phyloP scores from a whole-genome alignment of 768 basidiomycete species.

The Xerocomellus intermedius region DNA sequence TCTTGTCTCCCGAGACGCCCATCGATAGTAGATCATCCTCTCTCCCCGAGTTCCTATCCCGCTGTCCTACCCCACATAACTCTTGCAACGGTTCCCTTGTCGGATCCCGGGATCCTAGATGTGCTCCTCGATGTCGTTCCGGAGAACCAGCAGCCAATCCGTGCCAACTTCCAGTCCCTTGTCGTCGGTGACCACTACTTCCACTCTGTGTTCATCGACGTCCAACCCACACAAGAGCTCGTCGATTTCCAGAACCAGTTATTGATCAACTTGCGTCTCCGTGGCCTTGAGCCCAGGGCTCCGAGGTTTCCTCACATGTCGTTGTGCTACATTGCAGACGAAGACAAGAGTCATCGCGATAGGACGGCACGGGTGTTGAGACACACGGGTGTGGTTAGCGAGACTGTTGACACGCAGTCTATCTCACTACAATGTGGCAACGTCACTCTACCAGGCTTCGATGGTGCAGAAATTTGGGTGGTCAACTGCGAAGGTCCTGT shows the following conservation, averaged over 20 bases:
- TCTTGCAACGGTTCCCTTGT: constrained; percentile 44
- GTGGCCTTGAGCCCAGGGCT: constrained; percentile 43
- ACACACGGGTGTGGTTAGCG: constrained; percentile 33
- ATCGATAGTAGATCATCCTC: constrained; percentile 9
- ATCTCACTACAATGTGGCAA: constrained; percentile 26
- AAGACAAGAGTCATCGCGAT: constrained; percentile 56
- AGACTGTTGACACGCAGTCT: constrained; percentile 26
- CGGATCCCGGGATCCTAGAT: neutral
- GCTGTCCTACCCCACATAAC: constrained; percentile 70
- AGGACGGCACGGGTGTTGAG: constrained; percentile 45
- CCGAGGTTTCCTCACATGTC: constrained; percentile 73
- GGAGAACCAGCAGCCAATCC: constrained; percentile 32
- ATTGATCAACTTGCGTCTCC: constrained; percentile 33
- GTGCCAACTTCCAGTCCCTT: constrained; percentile 51
- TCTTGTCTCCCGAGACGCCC: constrained; percentile 45
- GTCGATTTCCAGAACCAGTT: constrained; percentile 48
- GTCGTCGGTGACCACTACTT: constrained; percentile 63
- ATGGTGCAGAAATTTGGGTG: constrained; percentile 55
- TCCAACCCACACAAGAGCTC: constrained; percentile 47
- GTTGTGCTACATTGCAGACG: constrained; percentile 67
- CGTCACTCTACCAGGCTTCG: constrained; percentile 43
- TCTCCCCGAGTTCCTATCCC: constrained; percentile 51
- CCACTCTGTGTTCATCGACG: constrained; percentile 63
- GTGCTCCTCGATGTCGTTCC: constrained; percentile 43
- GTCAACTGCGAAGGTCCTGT: constrained; percentile 60